Conservation (phyloP, 306 rosid genomes). For the Morella rubra region DNA sequence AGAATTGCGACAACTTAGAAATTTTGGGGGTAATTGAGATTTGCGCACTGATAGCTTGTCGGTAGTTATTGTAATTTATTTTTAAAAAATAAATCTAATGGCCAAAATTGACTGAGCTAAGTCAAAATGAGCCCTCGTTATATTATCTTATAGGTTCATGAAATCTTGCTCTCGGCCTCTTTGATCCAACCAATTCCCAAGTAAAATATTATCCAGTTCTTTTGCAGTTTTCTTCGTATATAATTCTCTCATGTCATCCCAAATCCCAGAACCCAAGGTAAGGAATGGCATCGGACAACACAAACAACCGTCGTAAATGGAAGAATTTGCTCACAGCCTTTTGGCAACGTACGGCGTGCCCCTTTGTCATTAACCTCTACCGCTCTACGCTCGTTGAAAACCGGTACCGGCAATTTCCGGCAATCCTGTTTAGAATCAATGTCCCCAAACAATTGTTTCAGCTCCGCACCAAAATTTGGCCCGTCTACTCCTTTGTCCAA, state of each 20-base stretch:
- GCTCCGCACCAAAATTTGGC: conserved; percentile 25
- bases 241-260: conserved; percentile 35
- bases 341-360: conserved; percentile 6
- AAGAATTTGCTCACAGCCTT: conserved; percentile 25
- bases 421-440: conserved; percentile 35
- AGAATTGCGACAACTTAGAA: no score
- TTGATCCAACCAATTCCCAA: conserved; percentile 28
- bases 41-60: no score
- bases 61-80: no score
- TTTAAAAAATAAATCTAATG: no score
- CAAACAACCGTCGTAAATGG: conserved; percentile 22
- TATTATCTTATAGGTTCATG: no score
- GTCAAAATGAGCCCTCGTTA: no score
- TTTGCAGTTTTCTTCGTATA: conserved; percentile 32
- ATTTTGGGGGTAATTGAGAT: no score
- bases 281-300: conserved; percentile 44
- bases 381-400: no score
- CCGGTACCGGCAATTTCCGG: conserved; percentile 28
- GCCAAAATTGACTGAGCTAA: no score
- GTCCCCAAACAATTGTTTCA: conserved; percentile 40
- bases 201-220: conserved; percentile 28
- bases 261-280: conserved; percentile 41
- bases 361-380: neutral
- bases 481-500: conserved; percentile 20
- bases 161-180: conserved; percentile 36